phyloP scores from a whole-genome alignment of 768 basidiomycete genomes.

The Termitomyces sp. region DNA sequence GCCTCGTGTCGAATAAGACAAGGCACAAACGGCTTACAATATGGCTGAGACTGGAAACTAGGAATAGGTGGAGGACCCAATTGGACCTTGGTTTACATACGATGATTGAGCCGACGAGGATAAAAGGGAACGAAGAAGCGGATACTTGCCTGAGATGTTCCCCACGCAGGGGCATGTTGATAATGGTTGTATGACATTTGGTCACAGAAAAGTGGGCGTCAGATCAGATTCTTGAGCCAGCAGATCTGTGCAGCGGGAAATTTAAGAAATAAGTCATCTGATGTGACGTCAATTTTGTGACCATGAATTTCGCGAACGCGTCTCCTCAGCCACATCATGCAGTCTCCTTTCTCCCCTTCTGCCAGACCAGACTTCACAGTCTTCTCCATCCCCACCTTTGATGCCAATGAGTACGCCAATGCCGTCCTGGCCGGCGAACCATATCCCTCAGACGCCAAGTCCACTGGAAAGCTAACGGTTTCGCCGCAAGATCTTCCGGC shows the following conservation, averaged over 20 bases:
- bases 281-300: slow-evolving; percentile 10
- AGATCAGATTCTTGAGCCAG: slow-evolving; percentile 5
- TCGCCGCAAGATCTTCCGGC: slow-evolving; percentile 45
- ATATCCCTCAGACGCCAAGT: slow-evolving; percentile 45
- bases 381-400: slow-evolving; percentile 72
- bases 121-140: slow-evolving; percentile 1
- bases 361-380: slow-evolving; percentile 58
- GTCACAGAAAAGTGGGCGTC: slow-evolving; percentile 6
- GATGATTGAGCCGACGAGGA: slow-evolving; percentile 3
- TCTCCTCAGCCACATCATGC: slow-evolving; percentile 4
- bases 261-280: not conserved
- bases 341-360: not conserved
- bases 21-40: slow-evolving; percentile 34
- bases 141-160: slow-evolving; percentile 32
- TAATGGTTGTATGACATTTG: slow-evolving; percentile 40
- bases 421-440: slow-evolving; percentile 80
- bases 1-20: slow-evolving; percentile 14
- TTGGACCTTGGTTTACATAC: slow-evolving; percentile 26
- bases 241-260: not conserved
- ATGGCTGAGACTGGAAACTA: slow-evolving; percentile 42
- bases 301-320: not conserved
- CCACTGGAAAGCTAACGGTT: slow-evolving; percentile 22
- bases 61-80: slow-evolving; percentile 36
- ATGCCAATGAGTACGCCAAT: slow-evolving; percentile 88
- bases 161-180: slow-evolving; percentile 46